Evolutionary conservation across 306 rosid species (phyloP), one percentile per base, ranked within the genome.

Genomic region (Cajanus cajan): DNA sequence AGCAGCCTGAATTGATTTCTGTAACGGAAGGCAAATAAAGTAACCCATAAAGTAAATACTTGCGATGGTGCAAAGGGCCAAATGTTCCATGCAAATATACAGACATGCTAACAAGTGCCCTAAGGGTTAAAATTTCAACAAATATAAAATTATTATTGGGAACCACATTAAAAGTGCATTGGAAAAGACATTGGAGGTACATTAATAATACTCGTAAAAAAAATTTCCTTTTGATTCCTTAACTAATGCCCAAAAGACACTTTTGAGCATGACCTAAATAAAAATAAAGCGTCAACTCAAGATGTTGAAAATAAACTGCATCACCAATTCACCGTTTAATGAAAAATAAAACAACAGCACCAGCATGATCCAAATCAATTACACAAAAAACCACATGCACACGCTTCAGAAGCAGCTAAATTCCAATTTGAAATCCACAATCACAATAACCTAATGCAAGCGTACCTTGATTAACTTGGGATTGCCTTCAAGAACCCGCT

Each of bases 401-500:
- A 85, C 18, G 61, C 16, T 31, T 70, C 18, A 78, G 33, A 63
- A 21, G 55, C 64, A 69, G 51, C 4, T 22, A 59, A 41, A 47
- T 63, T 41, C 24, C 21, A 69, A 78, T 47, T 13, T 80, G 41
- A 78, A 74, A 48, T 70, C 21, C 36, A 58, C 15, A 34, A 73
- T 63, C 10, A n/a, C 50, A 76, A 25, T 14, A 76, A 7, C 16
- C 22, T 7, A 54, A 54, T 37, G 66, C 39, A 36, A 57, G 82
- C 93, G 85, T 24, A 96, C 98, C 95, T 87, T 93, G 77, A 78
- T 82, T 72, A 96, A 74, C 84, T 84, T 90, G 71, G 90, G 89
- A 87, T 93, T 96, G 71, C 74, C 85, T 84, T 89, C 89, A 82
- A 93, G 93, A 82, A 96, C 93, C 7, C 87, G 85, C 86, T 73